Evolutionary conservation across 352 stramenopile genomes (phyloP), one percentile per base, ranked within the genome.

Genomic region (Pythium volutum): DNA sequence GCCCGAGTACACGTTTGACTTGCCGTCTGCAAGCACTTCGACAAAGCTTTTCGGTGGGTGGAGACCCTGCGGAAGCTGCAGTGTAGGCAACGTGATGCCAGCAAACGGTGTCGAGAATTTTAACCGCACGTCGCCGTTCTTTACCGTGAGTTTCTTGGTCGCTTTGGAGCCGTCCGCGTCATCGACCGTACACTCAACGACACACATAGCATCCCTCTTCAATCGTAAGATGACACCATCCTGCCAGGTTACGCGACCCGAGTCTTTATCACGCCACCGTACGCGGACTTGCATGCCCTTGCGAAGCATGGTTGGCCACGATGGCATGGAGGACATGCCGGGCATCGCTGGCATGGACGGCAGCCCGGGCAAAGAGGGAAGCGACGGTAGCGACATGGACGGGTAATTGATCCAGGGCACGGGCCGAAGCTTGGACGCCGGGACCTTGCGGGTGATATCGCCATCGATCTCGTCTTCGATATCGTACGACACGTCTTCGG

Each of bases 381-480:
- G 52, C 2, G 56, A 45, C 10, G 57, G 56, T 22, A 64, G 33
- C 25, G 62, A 52, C 3, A 67, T 29, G 10, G 51, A 59, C 3
- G 54, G 42, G 43, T 69, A 64, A 66, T 84, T 74, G 0, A 88
- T 56, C 79, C 76, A 87, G 0, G 76, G 73, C 5, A 87, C 74
- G 4, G 69, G 56, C 22, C 79, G 76, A 4, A 88, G 55, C 23
- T 74, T 79, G 2, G 65, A 69, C 4, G 64, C 69, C 6, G 71
- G 64, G 0, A 85, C 47, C 22, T 76, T 70, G 20, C 77, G 83
- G 10, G 80, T 15, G 39, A 87, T 55, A 0, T 66, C 64, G 26
- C 76, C 79, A 9, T 88, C 76, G 3, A 72, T 42, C 29, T 83
- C 64, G 38, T 88, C 79, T 52, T 87, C 79, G 10, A 87, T 74